A percentile compares a stretch with the other conserved stretches of the same genome.
phyloP scores from a whole-genome alignment of 1,284 basidiomycete genomes.

The Rhizopogon hawkerae region DNA sequence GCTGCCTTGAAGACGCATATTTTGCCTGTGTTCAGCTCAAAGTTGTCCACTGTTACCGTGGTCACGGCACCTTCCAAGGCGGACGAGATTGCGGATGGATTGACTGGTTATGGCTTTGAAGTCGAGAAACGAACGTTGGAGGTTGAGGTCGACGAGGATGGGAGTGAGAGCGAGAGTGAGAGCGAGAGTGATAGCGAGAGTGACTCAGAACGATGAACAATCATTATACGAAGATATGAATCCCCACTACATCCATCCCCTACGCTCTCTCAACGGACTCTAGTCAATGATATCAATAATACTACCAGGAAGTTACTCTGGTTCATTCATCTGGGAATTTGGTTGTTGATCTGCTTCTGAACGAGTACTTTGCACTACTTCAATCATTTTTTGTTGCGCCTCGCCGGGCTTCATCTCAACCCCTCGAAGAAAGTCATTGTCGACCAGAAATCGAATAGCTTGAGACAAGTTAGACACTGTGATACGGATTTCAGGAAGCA shows the following conservation, averaged over 20 bases:
- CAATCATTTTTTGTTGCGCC: conserved; percentile 59
- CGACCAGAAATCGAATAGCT: conserved; percentile 85
- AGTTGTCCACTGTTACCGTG: conserved; percentile 72
- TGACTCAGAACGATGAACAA: conserved; percentile 13
- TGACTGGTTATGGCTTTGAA: conserved; percentile 66
- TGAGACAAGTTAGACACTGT: conserved; percentile 92
- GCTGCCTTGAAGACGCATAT: conserved; percentile 68
- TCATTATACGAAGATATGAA: conserved; percentile 7
- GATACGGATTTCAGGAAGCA: conserved; percentile 82
- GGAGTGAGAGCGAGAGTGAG: conserved; percentile 18
- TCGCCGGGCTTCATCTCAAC: conserved; percentile 82
- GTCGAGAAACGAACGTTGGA: conserved; percentile 70
- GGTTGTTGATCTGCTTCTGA: background rate
- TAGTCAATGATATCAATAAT: conserved; percentile 5
- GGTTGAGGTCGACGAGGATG: conserved; percentile 49
- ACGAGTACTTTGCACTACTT: conserved; percentile 26
- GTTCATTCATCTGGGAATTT: background rate
- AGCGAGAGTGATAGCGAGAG: conserved; percentile 20
- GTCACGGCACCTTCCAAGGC: conserved; percentile 79
- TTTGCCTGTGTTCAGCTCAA: conserved; percentile 78
- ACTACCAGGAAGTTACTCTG: background rate
- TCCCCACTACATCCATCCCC: background rate
- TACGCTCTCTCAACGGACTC: background rate
- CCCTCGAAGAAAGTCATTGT: conserved; percentile 80
- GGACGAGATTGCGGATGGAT: conserved; percentile 60